Conservation (phyloP, 2,329 filamentous ascomycete genomes). For the Aspergillus fijiensis region DNA sequence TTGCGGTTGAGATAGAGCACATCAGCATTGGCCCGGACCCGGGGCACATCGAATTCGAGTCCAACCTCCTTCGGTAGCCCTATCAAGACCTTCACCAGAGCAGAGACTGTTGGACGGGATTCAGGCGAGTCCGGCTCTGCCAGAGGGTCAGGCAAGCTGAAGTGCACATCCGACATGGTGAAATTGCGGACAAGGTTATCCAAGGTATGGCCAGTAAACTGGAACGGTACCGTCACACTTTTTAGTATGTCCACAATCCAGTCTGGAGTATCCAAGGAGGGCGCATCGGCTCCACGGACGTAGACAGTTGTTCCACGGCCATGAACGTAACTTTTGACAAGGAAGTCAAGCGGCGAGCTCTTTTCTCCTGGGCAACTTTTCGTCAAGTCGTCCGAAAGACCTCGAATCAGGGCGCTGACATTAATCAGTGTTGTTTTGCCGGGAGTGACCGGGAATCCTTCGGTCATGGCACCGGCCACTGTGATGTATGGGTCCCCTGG, state of each 20-base stretch:
- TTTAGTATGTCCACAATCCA: constrained; percentile 82
- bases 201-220: constrained; percentile 77
- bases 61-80: constrained; percentile 82
- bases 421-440: constrained; percentile 66
- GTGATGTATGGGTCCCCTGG: constrained; percentile 70
- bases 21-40: constrained; percentile 73
- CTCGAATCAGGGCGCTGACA: constrained; percentile 68
- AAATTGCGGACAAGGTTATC: constrained; percentile 86
- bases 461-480: constrained; percentile 73
- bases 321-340: constrained; percentile 78
- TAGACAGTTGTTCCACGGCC: constrained; percentile 77
- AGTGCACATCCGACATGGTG: constrained; percentile 79
- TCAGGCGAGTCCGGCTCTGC: constrained; percentile 73
- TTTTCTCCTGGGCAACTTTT: constrained; percentile 71
- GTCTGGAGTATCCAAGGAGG: constrained; percentile 66
- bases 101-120: constrained; percentile 75
- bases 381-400: constrained; percentile 72
- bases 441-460: constrained; percentile 65
- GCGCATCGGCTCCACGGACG: constrained; percentile 72
- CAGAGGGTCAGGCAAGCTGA: constrained; percentile 76
- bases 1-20: constrained; percentile 76
- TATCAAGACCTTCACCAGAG: constrained; percentile 76
- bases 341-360: constrained; percentile 78
- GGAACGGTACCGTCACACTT: constrained; percentile 78
- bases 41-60: constrained; percentile 74